Base-by-base conservation (phyloP, 768 basidiomycete species). In the Russula dissimulans region DNA sequence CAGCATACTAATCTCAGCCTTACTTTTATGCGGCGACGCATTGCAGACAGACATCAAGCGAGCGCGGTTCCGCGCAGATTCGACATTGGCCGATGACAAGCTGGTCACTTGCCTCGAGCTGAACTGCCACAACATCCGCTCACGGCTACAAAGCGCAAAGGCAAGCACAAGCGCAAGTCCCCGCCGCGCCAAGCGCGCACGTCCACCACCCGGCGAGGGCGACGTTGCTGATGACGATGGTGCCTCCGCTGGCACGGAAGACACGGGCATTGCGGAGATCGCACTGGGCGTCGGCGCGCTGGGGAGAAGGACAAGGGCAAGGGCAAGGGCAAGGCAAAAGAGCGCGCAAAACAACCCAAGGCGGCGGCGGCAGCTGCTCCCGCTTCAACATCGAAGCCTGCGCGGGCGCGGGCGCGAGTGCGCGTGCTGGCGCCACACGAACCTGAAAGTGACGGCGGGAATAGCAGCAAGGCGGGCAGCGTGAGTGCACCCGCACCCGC, bases 41-140 rank as follows among this genome's bases (percentile, higher is more conserved):
- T 14, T 51, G 41, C 61, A 90, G 88, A 85, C 81, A 1, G 89
- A 91, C 66, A 56, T 71, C 42, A 90, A 81, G 71, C 86, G 89
- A 47, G 89, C 89, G 0, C 78, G 88, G 5, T 91, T 89, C 75
- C 82, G 88, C 52, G 82, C 83, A 5, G 89, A 91, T 70, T 86
- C 89, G 15, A 83, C 85, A 1, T 71, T 75, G 2, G 72, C 78
- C 34, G 75, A 87, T 60, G 89, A 91, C 68, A 90, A 84, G 69
- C 78, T 91, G 57, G 71, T 71, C 1, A 79, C 86, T 0, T 91
- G 89, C 67, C 70, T 76, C 26, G 70, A 71, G 4, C 67, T 81
- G 11, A 77, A 82, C 32, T 91, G 88, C 64, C 80, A 75, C 58
- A 77, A 79, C 34, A 76, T 68, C 54, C 67, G 63, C 44, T 53